These are phyloP conservation scores for Pyronema omphalodes DNA, from an alignment of 495 filamentous ascomycete species.

Conservation along the genomic window DNA sequence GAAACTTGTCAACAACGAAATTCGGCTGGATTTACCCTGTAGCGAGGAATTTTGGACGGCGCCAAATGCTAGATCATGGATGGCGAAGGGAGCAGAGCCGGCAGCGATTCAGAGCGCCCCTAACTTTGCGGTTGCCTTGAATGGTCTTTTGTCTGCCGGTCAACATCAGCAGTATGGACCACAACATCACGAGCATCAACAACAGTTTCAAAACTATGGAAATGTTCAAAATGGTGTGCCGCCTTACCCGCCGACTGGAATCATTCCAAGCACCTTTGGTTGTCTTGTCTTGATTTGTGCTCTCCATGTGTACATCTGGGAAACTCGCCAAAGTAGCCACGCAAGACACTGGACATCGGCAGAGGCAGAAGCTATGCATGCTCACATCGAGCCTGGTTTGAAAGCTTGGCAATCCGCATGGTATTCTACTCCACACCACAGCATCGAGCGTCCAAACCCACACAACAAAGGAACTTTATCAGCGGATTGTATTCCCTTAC, in stretches of 20 bases:
- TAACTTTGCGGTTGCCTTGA: slow-evolving; percentile 60
- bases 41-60: slow-evolving; percentile 86
- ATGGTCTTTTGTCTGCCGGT: slow-evolving; percentile 40
- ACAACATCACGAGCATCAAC: slow-evolving; percentile 4
- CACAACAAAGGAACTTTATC: slow-evolving; percentile 76
- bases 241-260: slow-evolving; percentile 20
- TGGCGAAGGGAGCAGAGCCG: slow-evolving; percentile 49
- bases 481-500: slow-evolving; percentile 82
- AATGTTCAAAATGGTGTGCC: slow-evolving; percentile 21
- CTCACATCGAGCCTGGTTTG: slow-evolving; percentile 85
- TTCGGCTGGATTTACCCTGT: slow-evolving; percentile 75
- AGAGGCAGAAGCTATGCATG: slow-evolving; percentile 91
- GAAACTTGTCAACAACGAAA: slow-evolving; percentile 84
- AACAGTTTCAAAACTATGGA: slow-evolving; percentile 16
- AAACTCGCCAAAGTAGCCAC: slow-evolving; percentile 79
- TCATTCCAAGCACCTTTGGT: slow-evolving; percentile 83
- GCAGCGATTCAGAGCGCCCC: slow-evolving; percentile 46
- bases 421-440: slow-evolving; percentile 73
- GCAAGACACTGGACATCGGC: slow-evolving; percentile 78
- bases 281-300: slow-evolving; percentile 90
- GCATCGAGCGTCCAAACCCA: slow-evolving; percentile 72
- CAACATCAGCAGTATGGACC: slow-evolving; percentile 27
- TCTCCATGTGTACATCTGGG: slow-evolving; percentile 96
- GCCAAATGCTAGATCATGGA: slow-evolving; percentile 61
- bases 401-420: slow-evolving; percentile 92